These are phyloP conservation scores for Sporopachydermia cereana DNA, from an alignment of 1,139 yeast species.

Conservation along the genomic window DNA sequence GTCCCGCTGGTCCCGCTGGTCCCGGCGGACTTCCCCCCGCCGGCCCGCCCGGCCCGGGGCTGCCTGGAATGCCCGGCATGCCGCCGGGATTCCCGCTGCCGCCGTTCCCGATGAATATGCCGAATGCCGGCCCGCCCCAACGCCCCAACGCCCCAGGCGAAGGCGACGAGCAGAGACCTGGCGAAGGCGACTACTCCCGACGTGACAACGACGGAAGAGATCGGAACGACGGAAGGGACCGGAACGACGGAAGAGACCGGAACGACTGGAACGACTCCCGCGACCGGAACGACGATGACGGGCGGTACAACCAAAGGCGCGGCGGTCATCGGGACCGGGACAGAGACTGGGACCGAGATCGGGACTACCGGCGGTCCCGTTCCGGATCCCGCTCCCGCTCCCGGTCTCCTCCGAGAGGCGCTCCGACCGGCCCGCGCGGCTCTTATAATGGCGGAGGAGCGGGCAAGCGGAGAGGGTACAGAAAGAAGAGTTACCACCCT, in stretches of 20 bases:
- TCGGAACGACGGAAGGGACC: slow-evolving; percentile 6
- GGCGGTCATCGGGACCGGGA: slow-evolving; percentile 11
- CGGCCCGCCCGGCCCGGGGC: slow-evolving; percentile 9
- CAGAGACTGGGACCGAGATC: slow-evolving; percentile 15
- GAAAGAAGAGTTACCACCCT: slow-evolving; percentile 14
- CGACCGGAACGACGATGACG: slow-evolving; percentile 10
- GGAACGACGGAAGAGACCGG: slow-evolving; percentile 5
- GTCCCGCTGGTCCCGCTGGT: slow-evolving; percentile 2
- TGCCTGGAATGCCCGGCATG: slow-evolving; percentile 22
- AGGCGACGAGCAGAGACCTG: slow-evolving; percentile 13
- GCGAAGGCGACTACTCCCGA: slow-evolving; percentile 9
- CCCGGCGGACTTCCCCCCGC: not conserved
- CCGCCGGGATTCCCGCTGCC: slow-evolving; percentile 21
- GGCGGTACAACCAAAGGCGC: slow-evolving; percentile 9
- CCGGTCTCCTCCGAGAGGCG: slow-evolving; percentile 19
- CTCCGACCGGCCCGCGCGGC: slow-evolving; percentile 19
- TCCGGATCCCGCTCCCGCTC: slow-evolving; percentile 12
- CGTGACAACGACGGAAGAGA: slow-evolving; percentile 11
- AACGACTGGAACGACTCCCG: slow-evolving; percentile 9
- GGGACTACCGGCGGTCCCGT: slow-evolving; percentile 10
- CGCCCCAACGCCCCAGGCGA: slow-evolving; percentile 7
- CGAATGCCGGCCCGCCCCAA: not conserved
- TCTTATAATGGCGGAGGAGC: slow-evolving; percentile 10
- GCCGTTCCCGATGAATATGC: not conserved
- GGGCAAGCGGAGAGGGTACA: slow-evolving; percentile 17